Evolutionary conservation across 1,284 basidiomycete genomes (phyloP).

Genomic region (Cryptococcus sp.): DNA sequence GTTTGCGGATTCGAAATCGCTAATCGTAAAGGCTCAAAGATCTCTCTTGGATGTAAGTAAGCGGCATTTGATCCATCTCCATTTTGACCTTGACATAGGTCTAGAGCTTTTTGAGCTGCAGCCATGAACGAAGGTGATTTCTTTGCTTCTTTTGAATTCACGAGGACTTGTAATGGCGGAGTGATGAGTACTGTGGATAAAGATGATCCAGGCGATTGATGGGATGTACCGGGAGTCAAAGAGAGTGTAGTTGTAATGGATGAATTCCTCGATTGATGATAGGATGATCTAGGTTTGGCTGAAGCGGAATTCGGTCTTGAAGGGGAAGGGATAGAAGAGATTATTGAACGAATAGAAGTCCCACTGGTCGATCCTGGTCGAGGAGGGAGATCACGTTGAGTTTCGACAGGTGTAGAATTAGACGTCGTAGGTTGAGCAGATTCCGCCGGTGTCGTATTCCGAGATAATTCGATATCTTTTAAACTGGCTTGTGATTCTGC

Average conservation of each 20-base stretch:
- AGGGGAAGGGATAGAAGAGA: slow-evolving; percentile 17
- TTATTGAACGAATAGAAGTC: slow-evolving; percentile 21
- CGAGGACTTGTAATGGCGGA: slow-evolving; percentile 80
- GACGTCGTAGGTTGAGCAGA: not conserved
- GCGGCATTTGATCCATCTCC: slow-evolving; percentile 56
- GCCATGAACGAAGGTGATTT: slow-evolving; percentile 74
- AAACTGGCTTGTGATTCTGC: slow-evolving; percentile 2
- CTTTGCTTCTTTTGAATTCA: slow-evolving; percentile 82
- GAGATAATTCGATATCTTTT: slow-evolving; percentile 25
- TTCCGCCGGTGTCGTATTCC: slow-evolving; percentile 9
- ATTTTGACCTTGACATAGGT: slow-evolving; percentile 64
- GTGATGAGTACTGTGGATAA: slow-evolving; percentile 58
- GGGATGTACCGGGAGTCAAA: slow-evolving; percentile 10
- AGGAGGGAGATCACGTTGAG: not conserved
- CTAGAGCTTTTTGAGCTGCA: slow-evolving; percentile 74
- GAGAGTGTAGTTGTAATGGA: slow-evolving; percentile 35
- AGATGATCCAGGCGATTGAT: slow-evolving; percentile 22
- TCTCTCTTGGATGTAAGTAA: slow-evolving; percentile 61
- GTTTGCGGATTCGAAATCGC: slow-evolving; percentile 74
- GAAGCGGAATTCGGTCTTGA: slow-evolving; percentile 21
- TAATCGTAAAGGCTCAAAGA: slow-evolving; percentile 85
- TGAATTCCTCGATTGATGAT: slow-evolving; percentile 30
- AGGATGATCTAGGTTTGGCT: slow-evolving; percentile 2
- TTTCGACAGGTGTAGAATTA: not conserved
- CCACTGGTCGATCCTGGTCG: slow-evolving; percentile 16